Base-by-base conservation (phyloP, 805 yeast genomes). In the Saccharomycopsis capsularis region DNA sequence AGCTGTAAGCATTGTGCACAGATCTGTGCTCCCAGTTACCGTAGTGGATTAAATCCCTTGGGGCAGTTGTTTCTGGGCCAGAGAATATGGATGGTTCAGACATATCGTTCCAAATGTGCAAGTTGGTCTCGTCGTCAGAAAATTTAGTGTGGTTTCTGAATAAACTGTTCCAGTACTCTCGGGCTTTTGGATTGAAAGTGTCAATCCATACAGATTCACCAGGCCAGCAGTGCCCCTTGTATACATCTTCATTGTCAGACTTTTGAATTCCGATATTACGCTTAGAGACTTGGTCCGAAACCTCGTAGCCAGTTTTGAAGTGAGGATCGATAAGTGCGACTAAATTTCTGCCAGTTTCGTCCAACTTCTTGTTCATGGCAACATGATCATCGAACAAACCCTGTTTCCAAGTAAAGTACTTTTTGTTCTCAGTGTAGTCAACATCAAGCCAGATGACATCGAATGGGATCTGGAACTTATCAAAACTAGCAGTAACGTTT, bases 91-190 rank as follows among this genome's bases (percentile, higher is more conserved):
- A 87, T 1, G 98, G 97, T 66, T 93, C 99, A 65, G 85, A 87
- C 99, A 93, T 93, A 63, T 93, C 99, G 64, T 91, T 93, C 99
- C 99, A 93, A 18, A 93, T 68, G 59, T 82, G 82, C 42, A 88
- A 64, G 60, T 93, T 93, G 13, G 75, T 68, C 7, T 83, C 74
- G 40, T 67, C 58, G 1, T 76, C 76, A 46, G 72, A 68, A 46
- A 75, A 69, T 1, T 64, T 59, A 3, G 70, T 61, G 7, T 81
- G 79, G 49, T 71, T 69, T 22, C 60, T 61, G 59, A 75, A 79
- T 42, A 78, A 72, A 2, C 64, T 52, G 42, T 67, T 68, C 96
- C 96, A 90, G 50, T 74, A 72, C 3, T 62, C 60, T 47, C 68
- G 74, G 1, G 89, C 76, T 0, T 64, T 59, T 0, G 90, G 87